phyloP scores from a whole-genome alignment of 805 yeast species.

The Candida verbasci region DNA sequence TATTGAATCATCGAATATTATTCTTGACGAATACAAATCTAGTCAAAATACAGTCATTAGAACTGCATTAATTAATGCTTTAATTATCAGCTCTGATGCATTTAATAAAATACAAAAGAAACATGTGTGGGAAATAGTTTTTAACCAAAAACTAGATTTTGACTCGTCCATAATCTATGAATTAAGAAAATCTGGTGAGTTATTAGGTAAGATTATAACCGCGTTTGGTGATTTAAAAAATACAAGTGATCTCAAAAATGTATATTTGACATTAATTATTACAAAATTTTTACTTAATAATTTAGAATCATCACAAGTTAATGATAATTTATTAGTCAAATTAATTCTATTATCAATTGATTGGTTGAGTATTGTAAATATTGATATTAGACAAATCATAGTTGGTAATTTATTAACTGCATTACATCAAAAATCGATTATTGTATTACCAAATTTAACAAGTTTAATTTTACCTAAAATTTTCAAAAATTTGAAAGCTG shows the following conservation, averaged over 20 bases:
- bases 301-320: slow-evolving; percentile 9
- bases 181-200: slow-evolving; percentile 33
- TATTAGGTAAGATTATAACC: slow-evolving; percentile 23
- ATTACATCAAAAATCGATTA: slow-evolving; percentile 49
- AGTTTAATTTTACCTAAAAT: slow-evolving; percentile 44
- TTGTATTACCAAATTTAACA: slow-evolving; percentile 43
- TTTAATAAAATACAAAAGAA: slow-evolving; percentile 10
- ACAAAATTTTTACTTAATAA: slow-evolving; percentile 26
- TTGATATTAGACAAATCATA: slow-evolving; percentile 55
- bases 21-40: slow-evolving; percentile 5
- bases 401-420: slow-evolving; percentile 57
- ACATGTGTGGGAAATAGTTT: slow-evolving; percentile 23
- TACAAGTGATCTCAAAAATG: slow-evolving; percentile 12
- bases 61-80: slow-evolving; percentile 8
- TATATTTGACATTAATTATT: slow-evolving; percentile 30
- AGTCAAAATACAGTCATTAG: slow-evolving; percentile 7
- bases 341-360: slow-evolving; percentile 15
- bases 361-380: slow-evolving; percentile 28
- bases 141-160: slow-evolving; percentile 12
- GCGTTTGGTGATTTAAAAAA: slow-evolving; percentile 10
- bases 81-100: slow-evolving; percentile 6
- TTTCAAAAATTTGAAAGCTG: slow-evolving; percentile 50
- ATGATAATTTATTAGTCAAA: slow-evolving; percentile 11
- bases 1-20: slow-evolving; percentile 12
- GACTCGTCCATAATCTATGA: slow-evolving; percentile 17